Conservation (phyloP, 2,329 filamentous ascomycete genomes). For the Coleophoma crateriformis region DNA sequence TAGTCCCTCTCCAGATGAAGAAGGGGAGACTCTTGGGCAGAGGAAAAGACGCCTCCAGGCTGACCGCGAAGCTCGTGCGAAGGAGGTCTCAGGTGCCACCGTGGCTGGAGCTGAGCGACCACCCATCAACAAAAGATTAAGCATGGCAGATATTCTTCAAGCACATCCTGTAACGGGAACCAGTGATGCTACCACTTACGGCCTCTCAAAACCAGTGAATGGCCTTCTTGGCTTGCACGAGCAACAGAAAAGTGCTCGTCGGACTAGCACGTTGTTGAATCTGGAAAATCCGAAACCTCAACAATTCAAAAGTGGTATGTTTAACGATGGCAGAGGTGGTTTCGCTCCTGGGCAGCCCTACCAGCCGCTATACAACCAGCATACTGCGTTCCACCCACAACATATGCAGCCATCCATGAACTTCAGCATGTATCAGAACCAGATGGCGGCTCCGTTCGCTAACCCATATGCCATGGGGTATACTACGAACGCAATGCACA, state of each 20-base stretch:
- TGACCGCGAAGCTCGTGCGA: conserved; percentile 57
- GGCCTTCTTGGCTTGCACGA: conserved; percentile 25
- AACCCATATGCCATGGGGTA: conserved; percentile 18
- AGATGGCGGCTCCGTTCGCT: conserved; percentile 15
- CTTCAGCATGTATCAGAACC: conserved; percentile 1
- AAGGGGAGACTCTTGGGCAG: conserved; percentile 76
- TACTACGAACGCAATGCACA: conserved; percentile 9
- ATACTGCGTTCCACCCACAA: conserved; percentile 7
- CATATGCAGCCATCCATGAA: conserved; percentile 18
- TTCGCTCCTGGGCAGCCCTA: conserved; percentile 7
- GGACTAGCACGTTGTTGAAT: conserved; percentile 21
- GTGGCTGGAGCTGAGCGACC: conserved; percentile 9
- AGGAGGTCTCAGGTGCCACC: conserved; percentile 34
- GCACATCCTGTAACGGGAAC: conserved; percentile 39
- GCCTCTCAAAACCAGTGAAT: conserved; percentile 12
- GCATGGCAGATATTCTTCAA: conserved; percentile 39
- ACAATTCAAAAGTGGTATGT: conserved; percentile 14
- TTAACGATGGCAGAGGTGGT: conserved; percentile 18
- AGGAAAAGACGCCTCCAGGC: conserved; percentile 69
- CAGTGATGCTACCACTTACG: conserved; percentile 7
- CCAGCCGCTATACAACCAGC: conserved; percentile 6
- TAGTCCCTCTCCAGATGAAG: conserved; percentile 36
- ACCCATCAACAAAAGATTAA: conserved; percentile 30
- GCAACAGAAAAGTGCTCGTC: conserved; percentile 9
- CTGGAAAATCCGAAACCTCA: conserved; percentile 11